Base-by-base conservation (phyloP, 495 filamentous ascomycete species). In the Neohortaea acidophila region DNA sequence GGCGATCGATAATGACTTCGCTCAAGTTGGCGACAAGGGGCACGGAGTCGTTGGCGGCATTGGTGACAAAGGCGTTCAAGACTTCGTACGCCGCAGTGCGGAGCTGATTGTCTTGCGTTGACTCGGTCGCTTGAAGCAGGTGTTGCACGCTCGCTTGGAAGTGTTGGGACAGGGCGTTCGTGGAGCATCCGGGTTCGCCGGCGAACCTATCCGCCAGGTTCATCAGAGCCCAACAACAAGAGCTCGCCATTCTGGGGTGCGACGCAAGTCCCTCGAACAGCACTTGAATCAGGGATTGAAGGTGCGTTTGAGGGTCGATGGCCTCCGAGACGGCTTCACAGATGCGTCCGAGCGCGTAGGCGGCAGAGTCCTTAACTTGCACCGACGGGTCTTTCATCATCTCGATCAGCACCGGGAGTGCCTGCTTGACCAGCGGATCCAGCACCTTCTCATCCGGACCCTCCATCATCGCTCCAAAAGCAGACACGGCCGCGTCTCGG, bases 381-480 rank as follows among this genome's bases (percentile, higher is more conserved):
- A 94, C 63, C 12, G 79, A 80, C 43, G 60, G 69, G 55, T 97
- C 89, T 34, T 87, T 73, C 91, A 97, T 96, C 89, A 94, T 96
- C 39, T 65, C 73, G 46, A 96, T 81, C 38, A 97, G 66, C 23
- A 94, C 81, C 26, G 77, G 75, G 43, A 96, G 69, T 31, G 84
- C 91, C 54, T 94, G 84, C 65, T 94, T 93, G 56, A 97, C 80
- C 38, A 96, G 71, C 23, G 84, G 84, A 45, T 89, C 83, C 38
- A 97, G 64, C 27, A 82, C 64, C 56, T 77, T 81, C 54, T 86
- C 80, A 27, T 94, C 86, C 1, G 89, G 89, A 15, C 89, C 89
- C 53, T 96, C 89, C 89, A 97, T 94, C 45, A 97, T 94, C 33
- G 84, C 89, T 40, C 89, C 91, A 48, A 97, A 96, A n/a, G 89